phyloP scores from a whole-genome alignment of 306 rosid genomes.

The Cicer chorassanicum region DNA sequence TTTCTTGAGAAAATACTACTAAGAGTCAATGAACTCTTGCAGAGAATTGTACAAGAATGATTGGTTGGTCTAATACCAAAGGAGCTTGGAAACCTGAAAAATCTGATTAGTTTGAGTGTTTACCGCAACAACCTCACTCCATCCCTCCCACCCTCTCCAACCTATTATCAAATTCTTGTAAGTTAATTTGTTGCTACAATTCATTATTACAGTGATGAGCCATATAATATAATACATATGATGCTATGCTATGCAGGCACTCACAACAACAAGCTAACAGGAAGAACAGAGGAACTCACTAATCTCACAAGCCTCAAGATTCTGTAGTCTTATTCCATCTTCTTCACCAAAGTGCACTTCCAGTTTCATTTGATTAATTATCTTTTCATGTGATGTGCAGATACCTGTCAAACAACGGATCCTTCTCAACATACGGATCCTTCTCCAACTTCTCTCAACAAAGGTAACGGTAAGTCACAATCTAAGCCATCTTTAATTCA shows the following conservation, averaged over 20 bases:
- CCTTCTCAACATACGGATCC: constrained; percentile 72
- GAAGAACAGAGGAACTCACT: constrained; percentile 74
- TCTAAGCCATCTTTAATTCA: too few species aligned
- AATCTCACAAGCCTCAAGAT: constrained; percentile 76
- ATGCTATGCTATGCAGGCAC: constrained; percentile 52
- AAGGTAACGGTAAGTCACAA: constrained; percentile 46
- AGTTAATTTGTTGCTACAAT: constrained; percentile 16
- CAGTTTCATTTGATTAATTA: background rate
- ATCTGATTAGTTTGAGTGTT: constrained; percentile 82
- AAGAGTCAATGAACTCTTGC: background rate
- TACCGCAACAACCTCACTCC: constrained; percentile 68
- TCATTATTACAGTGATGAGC: too few species aligned
- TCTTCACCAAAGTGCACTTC: background rate
- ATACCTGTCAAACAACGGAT: constrained; percentile 78
- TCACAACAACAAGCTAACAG: constrained; percentile 70
- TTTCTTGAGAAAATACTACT: background rate
- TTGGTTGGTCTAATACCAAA: constrained; percentile 73
- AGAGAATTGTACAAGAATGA: constrained; percentile 78
- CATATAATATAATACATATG: background rate
- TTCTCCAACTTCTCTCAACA: constrained; percentile 74
- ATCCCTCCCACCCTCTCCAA: constrained; percentile 73
- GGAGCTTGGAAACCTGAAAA: constrained; percentile 71
- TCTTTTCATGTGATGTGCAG: constrained; percentile 44
- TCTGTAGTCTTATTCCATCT: constrained; percentile 46
- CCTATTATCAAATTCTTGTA: constrained; percentile 78